phyloP scores from a whole-genome alignment of 192 early-diverging fungal genomes.

The Jimgerdemannia lactiflua region DNA sequence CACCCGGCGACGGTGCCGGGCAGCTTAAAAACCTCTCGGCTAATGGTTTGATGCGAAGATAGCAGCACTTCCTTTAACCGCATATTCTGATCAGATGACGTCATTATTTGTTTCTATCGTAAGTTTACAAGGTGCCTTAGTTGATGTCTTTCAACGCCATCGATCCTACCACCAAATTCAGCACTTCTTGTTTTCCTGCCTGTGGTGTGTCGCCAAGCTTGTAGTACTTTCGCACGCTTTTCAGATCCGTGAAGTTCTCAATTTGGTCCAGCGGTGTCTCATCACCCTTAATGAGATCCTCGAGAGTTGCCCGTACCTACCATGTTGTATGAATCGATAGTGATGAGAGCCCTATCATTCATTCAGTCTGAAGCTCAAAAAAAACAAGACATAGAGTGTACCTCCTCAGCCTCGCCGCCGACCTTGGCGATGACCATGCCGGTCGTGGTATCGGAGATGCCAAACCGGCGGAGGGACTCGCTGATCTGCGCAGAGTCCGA shows the following conservation, averaged over 20 bases:
- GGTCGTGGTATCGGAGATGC: constrained; percentile 42
- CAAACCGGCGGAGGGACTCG: constrained; percentile 47
- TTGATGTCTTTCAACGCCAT: constrained; percentile 1
- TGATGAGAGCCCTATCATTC: neutral
- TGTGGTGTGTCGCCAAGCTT: neutral
- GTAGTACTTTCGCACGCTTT: neutral
- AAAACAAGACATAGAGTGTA: neutral
- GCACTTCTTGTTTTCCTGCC: neutral
- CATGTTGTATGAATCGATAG: neutral
- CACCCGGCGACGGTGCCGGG: no score
- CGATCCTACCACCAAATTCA: constrained; percentile 1
- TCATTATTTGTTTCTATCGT: neutral
- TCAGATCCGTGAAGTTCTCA: neutral
- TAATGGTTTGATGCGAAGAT: no score
- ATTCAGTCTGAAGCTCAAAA: neutral
- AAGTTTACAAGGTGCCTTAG: neutral
- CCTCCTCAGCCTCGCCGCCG: constrained; percentile 34
- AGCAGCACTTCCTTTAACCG: no score
- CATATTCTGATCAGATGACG: no score
- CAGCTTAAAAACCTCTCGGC: no score
- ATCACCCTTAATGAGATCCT: neutral
- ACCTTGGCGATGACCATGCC: constrained; percentile 44
- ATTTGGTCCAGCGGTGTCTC: neutral
- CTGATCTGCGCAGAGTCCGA: constrained; percentile 35
- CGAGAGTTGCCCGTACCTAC: neutral